Conservation (phyloP, 129 eudicot genomes). For the Centella asiatica region DNA sequence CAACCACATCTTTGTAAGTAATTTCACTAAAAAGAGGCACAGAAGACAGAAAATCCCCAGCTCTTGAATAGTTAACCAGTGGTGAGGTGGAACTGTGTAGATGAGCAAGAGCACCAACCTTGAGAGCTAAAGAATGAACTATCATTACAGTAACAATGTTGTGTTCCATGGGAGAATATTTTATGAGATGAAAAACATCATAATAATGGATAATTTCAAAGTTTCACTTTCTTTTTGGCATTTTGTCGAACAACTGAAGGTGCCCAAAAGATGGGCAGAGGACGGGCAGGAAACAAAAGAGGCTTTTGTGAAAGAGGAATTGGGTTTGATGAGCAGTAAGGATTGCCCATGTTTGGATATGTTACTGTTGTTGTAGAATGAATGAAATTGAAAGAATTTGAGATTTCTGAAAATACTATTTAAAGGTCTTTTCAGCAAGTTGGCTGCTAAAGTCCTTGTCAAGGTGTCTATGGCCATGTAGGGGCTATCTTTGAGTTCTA, state of each 20-base stretch:
- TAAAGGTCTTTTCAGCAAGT: not conserved
- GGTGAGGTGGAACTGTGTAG: slow-evolving; percentile 39
- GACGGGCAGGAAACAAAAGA: not conserved
- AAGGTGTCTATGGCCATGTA: not conserved
- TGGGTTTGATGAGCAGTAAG: slow-evolving; percentile 13
- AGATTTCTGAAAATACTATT: not conserved
- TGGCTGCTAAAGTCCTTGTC: not conserved
- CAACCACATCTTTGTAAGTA: slow-evolving; percentile 38
- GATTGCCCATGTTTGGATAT: slow-evolving; percentile 6
- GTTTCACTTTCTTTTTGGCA: slow-evolving; percentile 30
- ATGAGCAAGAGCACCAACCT: slow-evolving; percentile 45
- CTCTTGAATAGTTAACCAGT: slow-evolving; percentile 38
- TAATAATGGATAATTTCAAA: slow-evolving; percentile 9
- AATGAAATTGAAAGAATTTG: not conserved
- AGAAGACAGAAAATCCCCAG: slow-evolving; percentile 28
- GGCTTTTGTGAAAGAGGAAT: not conserved
- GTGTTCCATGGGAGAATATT: slow-evolving; percentile 20
- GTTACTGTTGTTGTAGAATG: not conserved
- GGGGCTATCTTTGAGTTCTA: no score
- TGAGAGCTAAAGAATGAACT: slow-evolving; percentile 44
- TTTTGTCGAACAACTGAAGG: slow-evolving; percentile 36
- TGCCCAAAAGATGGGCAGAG: not conserved
- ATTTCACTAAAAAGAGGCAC: slow-evolving; percentile 37
- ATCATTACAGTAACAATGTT: slow-evolving; percentile 13
- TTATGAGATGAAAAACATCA: slow-evolving; percentile 39